Percentiles rank a stretch among this genome's conserved stretches.
Evolutionary conservation across 108 stramenopile species (phyloP).

Genomic region (Discostella pseudostelligera): DNA sequence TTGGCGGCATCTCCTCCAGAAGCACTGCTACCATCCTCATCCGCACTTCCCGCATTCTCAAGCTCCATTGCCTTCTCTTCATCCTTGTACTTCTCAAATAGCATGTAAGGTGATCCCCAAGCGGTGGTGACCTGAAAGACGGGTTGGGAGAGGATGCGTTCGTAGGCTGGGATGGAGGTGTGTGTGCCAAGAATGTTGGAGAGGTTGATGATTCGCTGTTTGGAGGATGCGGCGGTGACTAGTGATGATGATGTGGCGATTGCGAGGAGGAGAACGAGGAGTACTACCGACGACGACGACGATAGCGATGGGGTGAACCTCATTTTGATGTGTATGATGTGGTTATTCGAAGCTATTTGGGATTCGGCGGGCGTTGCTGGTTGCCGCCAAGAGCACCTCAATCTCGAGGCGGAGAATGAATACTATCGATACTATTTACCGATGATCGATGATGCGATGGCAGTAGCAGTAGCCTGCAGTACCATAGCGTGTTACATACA

Average conservation of each 20-base stretch:
- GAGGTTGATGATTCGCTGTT: constrained; percentile 22
- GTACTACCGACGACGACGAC: no score
- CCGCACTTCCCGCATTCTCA: constrained; percentile 1
- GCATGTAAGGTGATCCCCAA: constrained; percentile 85
- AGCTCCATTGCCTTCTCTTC: constrained; percentile 39
- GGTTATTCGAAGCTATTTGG: no score
- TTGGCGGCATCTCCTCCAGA: constrained; percentile 29
- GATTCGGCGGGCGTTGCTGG: no score
- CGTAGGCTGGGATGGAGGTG: constrained; percentile 57
- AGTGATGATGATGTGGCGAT: neutral
- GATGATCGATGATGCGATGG: no score
- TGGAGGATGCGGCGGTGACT: neutral
- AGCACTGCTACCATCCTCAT: constrained; percentile 2
- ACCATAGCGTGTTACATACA: no score
- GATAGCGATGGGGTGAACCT: no score
- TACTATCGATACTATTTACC: no score
- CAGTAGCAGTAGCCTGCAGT: no score
- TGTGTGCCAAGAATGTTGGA: constrained; percentile 39
- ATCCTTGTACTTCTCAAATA: constrained; percentile 66
- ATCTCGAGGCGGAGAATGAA: no score
- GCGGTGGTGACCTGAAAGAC: constrained; percentile 85
- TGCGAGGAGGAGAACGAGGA: constrained; percentile 21
- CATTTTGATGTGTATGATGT: no score
- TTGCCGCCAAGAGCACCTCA: no score
- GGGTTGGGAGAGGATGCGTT: constrained; percentile 70